Percentiles rank a stretch among this genome's conserved stretches.
Evolutionary conservation across 2,329 filamentous ascomycete genomes (phyloP).

Genomic region (Ophiocordyceps camponoti-saundersi): DNA sequence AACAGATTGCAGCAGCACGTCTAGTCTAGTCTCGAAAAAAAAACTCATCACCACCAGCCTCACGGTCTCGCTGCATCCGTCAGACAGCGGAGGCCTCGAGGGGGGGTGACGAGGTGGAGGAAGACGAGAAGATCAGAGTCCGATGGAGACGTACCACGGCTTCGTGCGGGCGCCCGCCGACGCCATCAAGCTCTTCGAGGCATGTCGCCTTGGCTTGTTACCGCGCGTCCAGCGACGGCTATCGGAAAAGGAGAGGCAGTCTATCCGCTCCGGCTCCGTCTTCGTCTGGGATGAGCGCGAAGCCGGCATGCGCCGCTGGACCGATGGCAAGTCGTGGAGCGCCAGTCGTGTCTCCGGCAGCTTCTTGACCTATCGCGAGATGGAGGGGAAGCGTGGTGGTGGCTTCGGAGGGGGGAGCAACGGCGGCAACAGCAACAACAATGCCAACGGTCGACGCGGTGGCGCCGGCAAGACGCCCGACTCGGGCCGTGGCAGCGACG

Average conservation of each 20-base stretch:
- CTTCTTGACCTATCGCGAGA: constrained; percentile 93
- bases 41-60: not conserved
- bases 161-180: constrained; percentile 90
- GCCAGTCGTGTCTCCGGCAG: constrained; percentile 93
- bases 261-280: constrained; percentile 89
- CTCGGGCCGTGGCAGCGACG: constrained; percentile 64
- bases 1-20: not conserved
- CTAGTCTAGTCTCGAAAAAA: not conserved
- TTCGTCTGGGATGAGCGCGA: constrained; percentile 99
- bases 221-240: constrained; percentile 83
- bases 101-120: not conserved
- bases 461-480: constrained; percentile 65
- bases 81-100: not conserved
- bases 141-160: constrained; percentile 94
- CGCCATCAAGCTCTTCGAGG: constrained; percentile 97
- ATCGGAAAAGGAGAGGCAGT: constrained; percentile 93
- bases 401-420: constrained; percentile 34
- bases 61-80: not conserved
- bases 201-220: constrained; percentile 74
- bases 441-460: constrained; percentile 25
- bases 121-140: constrained; percentile 6
- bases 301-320: constrained; percentile 96
- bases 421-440: not conserved
- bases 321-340: constrained; percentile 97
- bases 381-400: constrained; percentile 93